A percentile compares a stretch with the other conserved stretches of the same genome.
Evolutionary conservation across 2,329 filamentous ascomycete genomes (phyloP).

Genomic region (Aspergillus versicolor): DNA sequence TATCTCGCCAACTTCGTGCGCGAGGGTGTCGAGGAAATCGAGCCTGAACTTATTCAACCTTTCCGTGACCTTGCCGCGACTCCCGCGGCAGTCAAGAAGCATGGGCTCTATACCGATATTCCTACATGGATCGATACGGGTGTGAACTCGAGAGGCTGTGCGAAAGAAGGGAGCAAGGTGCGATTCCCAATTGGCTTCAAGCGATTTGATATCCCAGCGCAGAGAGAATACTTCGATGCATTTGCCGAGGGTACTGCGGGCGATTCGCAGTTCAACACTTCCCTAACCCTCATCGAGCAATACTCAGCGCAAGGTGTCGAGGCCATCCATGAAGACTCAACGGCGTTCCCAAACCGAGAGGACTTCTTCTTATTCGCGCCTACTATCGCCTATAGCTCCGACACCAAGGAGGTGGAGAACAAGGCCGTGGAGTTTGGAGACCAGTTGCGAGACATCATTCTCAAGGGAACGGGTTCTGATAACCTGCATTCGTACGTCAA

Average conservation of each 20-base stretch:
- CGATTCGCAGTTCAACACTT: slow-evolving; percentile 29
- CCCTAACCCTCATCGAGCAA: slow-evolving; percentile 53
- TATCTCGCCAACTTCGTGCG: slow-evolving; percentile 11
- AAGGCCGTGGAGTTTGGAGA: slow-evolving; percentile 39
- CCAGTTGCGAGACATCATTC: slow-evolving; percentile 39
- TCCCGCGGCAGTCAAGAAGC: slow-evolving; percentile 17
- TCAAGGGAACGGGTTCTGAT: slow-evolving; percentile 32
- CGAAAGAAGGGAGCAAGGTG: slow-evolving; percentile 35
- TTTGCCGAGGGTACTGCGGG: slow-evolving; percentile 30
- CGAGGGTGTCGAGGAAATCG: slow-evolving; percentile 3
- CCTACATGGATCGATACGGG: slow-evolving; percentile 42
- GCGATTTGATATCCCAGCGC: slow-evolving; percentile 35
- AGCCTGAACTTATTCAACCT: background rate
- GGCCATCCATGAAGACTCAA: slow-evolving; percentile 30
- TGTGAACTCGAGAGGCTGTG: slow-evolving; percentile 32
- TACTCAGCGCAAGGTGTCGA: slow-evolving; percentile 49
- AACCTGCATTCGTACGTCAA: slow-evolving; percentile 50
- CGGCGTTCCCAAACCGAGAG: slow-evolving; percentile 46
- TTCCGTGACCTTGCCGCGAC: slow-evolving; percentile 38
- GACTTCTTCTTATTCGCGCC: slow-evolving; percentile 43
- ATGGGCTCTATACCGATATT: slow-evolving; percentile 45
- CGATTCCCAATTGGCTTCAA: slow-evolving; percentile 44
- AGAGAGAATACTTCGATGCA: slow-evolving; percentile 33
- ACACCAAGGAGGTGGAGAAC: slow-evolving; percentile 31
- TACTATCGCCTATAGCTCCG: slow-evolving; percentile 35